Evolutionary conservation across 768 basidiomycete genomes (phyloP).

Genomic region (Tylopilus vinaceipallidus): DNA sequence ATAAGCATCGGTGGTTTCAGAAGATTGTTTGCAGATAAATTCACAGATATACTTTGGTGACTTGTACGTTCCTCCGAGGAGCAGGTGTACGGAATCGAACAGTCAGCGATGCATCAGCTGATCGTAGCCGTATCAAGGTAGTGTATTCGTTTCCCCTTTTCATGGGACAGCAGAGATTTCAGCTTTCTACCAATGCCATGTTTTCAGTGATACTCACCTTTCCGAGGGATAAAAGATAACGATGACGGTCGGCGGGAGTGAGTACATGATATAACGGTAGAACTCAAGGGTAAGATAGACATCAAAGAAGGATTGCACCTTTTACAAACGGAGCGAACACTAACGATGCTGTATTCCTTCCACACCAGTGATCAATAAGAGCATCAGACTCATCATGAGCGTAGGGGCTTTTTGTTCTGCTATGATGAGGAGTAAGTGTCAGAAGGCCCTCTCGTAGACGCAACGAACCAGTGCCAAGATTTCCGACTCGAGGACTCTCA

Average conservation of each 20-base stretch:
- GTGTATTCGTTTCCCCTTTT: neutral
- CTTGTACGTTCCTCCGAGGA: too few relatives aligned
- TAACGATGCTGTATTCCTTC: too few relatives aligned
- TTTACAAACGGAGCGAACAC: neutral
- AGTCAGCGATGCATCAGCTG: neutral
- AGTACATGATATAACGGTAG: neutral
- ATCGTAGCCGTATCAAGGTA: neutral
- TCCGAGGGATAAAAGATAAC: neutral
- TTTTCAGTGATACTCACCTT: neutral
- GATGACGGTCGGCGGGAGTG: neutral
- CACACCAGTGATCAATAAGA: too few relatives aligned
- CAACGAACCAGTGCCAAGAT: conserved; percentile 50
- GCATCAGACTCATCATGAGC: too few relatives aligned
- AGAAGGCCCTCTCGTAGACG: neutral
- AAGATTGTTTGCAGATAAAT: neutral
- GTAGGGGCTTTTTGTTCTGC: conserved; percentile 21
- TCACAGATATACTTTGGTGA: neutral
- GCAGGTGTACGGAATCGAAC: neutral
- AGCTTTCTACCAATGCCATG: neutral
- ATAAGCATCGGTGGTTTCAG: neutral
- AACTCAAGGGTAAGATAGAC: neutral
- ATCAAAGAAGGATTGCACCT: neutral
- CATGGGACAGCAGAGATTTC: neutral
- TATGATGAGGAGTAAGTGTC: conserved; percentile 12
- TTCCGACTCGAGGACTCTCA: conserved; percentile 58